These are phyloP conservation scores for Yamadazyma akitaensis DNA, from an alignment of 805 yeast species.

Conservation along the genomic window DNA sequence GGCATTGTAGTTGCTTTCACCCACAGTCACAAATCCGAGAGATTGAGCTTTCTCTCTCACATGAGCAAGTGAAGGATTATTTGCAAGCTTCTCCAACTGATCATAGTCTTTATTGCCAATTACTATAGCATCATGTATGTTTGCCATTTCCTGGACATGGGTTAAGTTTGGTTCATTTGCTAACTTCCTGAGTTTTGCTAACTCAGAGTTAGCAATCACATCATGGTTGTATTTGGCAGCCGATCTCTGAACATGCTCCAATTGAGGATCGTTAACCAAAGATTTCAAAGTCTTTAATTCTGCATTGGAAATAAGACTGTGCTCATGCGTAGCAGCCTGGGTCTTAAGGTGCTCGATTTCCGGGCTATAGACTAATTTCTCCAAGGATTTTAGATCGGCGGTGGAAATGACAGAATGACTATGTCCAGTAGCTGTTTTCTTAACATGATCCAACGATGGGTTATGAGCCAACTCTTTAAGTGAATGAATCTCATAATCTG, in stretches of 20 bases:
- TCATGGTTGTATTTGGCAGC: slow-evolving; percentile 17
- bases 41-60: slow-evolving; percentile 15
- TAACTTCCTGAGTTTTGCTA: slow-evolving; percentile 9
- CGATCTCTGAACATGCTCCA: slow-evolving; percentile 22
- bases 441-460: slow-evolving; percentile 18
- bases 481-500: slow-evolving; percentile 9
- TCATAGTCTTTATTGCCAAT: slow-evolving; percentile 11
- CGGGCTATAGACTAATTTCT: slow-evolving; percentile 11
- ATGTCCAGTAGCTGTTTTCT: slow-evolving; percentile 16
- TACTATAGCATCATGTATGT: background rate
- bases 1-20: slow-evolving; percentile 10
- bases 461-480: slow-evolving; percentile 10
- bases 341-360: slow-evolving; percentile 11
- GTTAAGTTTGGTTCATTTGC: slow-evolving; percentile 10
- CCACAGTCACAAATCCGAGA: slow-evolving; percentile 15
- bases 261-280: slow-evolving; percentile 19
- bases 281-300: background rate
- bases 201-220: slow-evolving; percentile 11
- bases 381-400: slow-evolving; percentile 15
- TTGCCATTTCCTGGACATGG: slow-evolving; percentile 11
- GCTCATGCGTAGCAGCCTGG: slow-evolving; percentile 16
- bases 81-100: slow-evolving; percentile 8
- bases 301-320: background rate
- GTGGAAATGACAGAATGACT: slow-evolving; percentile 13
- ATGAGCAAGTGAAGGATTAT: slow-evolving; percentile 11